These are phyloP conservation scores for Tricholoma flavovirens DNA, from an alignment of 768 basidiomycete genomes.

Conservation along the genomic window DNA sequence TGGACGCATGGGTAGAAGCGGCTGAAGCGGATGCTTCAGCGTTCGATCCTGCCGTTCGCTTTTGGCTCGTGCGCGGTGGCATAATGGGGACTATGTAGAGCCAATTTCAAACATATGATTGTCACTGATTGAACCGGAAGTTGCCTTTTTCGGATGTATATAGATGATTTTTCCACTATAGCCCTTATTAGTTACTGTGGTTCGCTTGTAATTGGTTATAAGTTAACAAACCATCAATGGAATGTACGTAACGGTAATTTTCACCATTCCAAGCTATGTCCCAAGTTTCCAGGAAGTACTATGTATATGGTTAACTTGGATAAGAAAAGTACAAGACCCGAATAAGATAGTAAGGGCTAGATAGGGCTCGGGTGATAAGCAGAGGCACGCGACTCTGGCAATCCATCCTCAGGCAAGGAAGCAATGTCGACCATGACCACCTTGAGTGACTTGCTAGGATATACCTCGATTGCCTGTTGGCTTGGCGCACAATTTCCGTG, in stretches of 20 bases:
- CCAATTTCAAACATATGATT: too few relatives aligned
- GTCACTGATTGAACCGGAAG: too few relatives aligned
- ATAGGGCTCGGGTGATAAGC: not conserved
- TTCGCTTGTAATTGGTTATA: too few relatives aligned
- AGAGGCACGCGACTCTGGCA: not conserved
- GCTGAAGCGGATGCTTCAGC: conserved; percentile 24
- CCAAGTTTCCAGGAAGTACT: not conserved
- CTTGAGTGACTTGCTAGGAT: conserved; percentile 64
- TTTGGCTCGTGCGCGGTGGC: conserved; percentile 29
- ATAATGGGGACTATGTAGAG: too few relatives aligned
- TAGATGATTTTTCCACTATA: not conserved
- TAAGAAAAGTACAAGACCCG: not conserved
- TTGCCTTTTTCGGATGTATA: not conserved
- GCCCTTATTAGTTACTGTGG: too few relatives aligned
- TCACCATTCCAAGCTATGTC: too few relatives aligned
- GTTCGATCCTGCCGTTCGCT: conserved; percentile 28
- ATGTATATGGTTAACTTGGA: too few relatives aligned
- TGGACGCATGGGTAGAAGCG: conserved; percentile 30
- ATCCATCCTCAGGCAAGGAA: not conserved
- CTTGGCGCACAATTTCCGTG: conserved; percentile 86
- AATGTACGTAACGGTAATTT: too few relatives aligned
- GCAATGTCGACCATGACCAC: conserved; percentile 9
- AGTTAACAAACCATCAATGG: too few relatives aligned
- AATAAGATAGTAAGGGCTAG: not conserved
- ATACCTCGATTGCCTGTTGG: conserved; percentile 73